These are phyloP conservation scores for Haemoproteus tartakovskyi DNA, from an alignment of 169 alveolate genomes.

Conservation along the genomic window DNA sequence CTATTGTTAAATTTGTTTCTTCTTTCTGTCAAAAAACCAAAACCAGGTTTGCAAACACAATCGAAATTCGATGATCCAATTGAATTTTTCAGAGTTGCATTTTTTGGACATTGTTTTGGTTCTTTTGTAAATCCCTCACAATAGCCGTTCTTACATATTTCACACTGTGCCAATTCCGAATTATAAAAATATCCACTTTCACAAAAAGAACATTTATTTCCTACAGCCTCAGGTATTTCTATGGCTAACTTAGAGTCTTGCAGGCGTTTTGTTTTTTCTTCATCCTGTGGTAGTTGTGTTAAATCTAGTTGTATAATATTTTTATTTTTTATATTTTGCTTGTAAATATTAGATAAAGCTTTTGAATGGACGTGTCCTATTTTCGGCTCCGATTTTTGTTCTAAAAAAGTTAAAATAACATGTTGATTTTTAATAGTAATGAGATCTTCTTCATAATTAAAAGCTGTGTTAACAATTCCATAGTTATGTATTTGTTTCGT, in stretches of 20 bases:
- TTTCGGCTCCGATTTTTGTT: neutral
- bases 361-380: no score
- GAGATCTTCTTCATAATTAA: slow-evolving; percentile 44
- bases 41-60: slow-evolving; percentile 59
- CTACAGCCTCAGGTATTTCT: slow-evolving; percentile 51
- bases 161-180: slow-evolving; percentile 61
- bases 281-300: slow-evolving; percentile 37
- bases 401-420: neutral
- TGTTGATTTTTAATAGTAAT: neutral
- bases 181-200: slow-evolving; percentile 68
- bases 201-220: slow-evolving; percentile 68
- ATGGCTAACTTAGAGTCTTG: slow-evolving; percentile 54
- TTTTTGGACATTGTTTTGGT: slow-evolving; percentile 71
- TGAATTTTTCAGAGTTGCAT: slow-evolving; percentile 34
- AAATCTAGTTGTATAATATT: neutral
- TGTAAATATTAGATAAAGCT: no score
- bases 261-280: slow-evolving; percentile 10
- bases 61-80: slow-evolving; percentile 38
- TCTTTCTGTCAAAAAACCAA: slow-evolving; percentile 50
- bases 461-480: slow-evolving; percentile 15
- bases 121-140: slow-evolving; percentile 71
- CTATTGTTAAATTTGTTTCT: slow-evolving; percentile 23
- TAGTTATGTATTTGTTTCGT: slow-evolving; percentile 22
- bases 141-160: slow-evolving; percentile 66
- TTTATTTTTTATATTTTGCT: no score